Percentiles rank a stretch among this genome's conserved stretches.
Conservation (phyloP, 371 early-diverging fungal genomes). For the Coemansia sp. region DNA sequence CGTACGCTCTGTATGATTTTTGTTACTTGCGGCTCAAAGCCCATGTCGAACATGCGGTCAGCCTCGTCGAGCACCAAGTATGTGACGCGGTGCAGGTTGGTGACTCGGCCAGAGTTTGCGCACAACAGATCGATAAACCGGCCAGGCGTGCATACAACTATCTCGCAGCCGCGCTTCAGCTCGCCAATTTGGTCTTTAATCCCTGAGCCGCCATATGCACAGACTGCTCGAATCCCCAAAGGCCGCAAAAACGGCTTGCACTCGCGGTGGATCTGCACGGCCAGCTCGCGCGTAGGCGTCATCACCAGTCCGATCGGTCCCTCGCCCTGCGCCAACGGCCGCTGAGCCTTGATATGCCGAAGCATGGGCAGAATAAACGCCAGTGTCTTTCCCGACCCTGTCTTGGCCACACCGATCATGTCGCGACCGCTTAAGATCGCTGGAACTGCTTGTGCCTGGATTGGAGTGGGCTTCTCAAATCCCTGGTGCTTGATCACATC, state of each 20-base stretch:
- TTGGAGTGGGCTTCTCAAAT: slow-evolving; percentile 87
- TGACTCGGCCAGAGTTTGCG: slow-evolving; percentile 92
- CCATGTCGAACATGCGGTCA: slow-evolving; percentile 97
- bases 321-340: slow-evolving; percentile 77
- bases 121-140: slow-evolving; percentile 98
- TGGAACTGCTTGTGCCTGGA: slow-evolving; percentile 98
- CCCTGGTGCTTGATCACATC: slow-evolving; percentile 59
- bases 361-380: slow-evolving; percentile 96
- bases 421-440: slow-evolving; percentile 96
- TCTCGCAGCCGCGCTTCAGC: slow-evolving; percentile 96
- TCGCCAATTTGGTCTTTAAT: slow-evolving; percentile 98
- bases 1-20: slow-evolving; percentile 95
- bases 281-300: slow-evolving; percentile 99
- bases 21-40: slow-evolving; percentile 97
- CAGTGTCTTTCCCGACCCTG: slow-evolving; percentile 98
- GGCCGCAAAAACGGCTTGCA: slow-evolving; percentile 84
- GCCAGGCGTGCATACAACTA: slow-evolving; percentile 99
- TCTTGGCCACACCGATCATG: slow-evolving; percentile 99
- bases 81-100: slow-evolving; percentile 89
- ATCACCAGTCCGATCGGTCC: slow-evolving; percentile 96
- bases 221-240: slow-evolving; percentile 80
- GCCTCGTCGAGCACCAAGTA: slow-evolving; percentile 99
- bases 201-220: slow-evolving; percentile 98
- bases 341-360: slow-evolving; percentile 94
- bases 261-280: slow-evolving; percentile 96